These are phyloP conservation scores for Alternaria brassicicola DNA, from an alignment of 2,329 filamentous ascomycete genomes.

Conservation along the genomic window DNA sequence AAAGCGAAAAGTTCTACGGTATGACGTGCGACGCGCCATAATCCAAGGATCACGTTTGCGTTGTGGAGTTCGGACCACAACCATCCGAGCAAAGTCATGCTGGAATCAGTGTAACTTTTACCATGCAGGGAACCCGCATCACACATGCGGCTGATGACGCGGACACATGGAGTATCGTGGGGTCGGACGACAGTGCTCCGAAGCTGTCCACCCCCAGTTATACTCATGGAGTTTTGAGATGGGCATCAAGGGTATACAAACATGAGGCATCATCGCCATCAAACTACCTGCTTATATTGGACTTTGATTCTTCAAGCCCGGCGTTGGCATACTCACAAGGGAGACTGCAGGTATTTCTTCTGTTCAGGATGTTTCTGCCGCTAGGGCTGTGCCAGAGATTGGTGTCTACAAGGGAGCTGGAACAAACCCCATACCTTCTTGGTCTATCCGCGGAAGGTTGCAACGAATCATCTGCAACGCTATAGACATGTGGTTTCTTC, in stretches of 20 bases:
- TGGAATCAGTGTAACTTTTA: slow-evolving; percentile 11
- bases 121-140: slow-evolving; percentile 9
- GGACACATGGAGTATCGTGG: slow-evolving; percentile 13
- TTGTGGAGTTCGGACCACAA: slow-evolving; percentile 29
- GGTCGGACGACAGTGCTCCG: slow-evolving; percentile 25
- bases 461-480: no score
- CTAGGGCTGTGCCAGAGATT: slow-evolving; percentile 15
- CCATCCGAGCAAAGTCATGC: slow-evolving; percentile 23
- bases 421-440: slow-evolving; percentile 29
- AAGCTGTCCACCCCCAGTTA: slow-evolving; percentile 13
- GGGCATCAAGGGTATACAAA: slow-evolving; percentile 12
- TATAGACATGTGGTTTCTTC: slow-evolving; percentile 23
- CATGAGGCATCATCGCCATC: background rate
- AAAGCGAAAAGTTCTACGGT: background rate
- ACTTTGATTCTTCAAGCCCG: background rate
- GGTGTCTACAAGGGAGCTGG: slow-evolving; percentile 27
- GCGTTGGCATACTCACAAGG: background rate
- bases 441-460: slow-evolving; percentile 22
- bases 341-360: background rate
- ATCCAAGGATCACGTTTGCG: background rate
- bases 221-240: slow-evolving; percentile 2
- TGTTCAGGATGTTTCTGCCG: background rate
- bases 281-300: background rate
- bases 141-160: slow-evolving; percentile 1
- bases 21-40: background rate